A percentile compares a stretch with the other conserved stretches of the same genome.
Conservation (phyloP, 2,329 filamentous ascomycete genomes). For the Claviceps quebecensis region DNA sequence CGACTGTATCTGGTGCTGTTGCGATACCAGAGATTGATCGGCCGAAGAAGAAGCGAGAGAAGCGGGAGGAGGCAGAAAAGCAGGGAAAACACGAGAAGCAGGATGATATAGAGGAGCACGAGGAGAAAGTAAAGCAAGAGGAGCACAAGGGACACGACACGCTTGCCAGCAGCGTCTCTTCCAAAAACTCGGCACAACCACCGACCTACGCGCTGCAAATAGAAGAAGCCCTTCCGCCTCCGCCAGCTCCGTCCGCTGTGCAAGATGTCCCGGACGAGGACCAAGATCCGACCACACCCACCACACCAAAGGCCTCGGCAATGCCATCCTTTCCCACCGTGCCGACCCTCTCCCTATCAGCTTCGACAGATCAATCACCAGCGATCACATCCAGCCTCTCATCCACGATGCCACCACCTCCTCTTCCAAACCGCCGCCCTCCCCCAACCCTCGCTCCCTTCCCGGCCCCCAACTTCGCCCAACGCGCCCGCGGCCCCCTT, state of each 20-base stretch:
- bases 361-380: slow-evolving; percentile 4
- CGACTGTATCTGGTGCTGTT: neutral
- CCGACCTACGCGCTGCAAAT: slow-evolving; percentile 12
- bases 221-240: slow-evolving; percentile 21
- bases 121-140: no score
- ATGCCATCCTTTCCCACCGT: slow-evolving; percentile 16
- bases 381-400: slow-evolving; percentile 1
- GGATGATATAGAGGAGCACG: no score
- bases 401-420: slow-evolving; percentile 14
- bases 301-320: slow-evolving; percentile 36
- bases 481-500: slow-evolving; percentile 30
- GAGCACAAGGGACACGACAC: no score
- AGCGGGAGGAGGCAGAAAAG: no score
- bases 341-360: slow-evolving; percentile 31
- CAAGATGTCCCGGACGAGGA: slow-evolving; percentile 16
- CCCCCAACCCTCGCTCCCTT: slow-evolving; percentile 28
- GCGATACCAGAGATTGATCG: no score
- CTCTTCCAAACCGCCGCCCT: slow-evolving; percentile 16
- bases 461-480: slow-evolving; percentile 37
- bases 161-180: neutral
- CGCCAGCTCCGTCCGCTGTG: slow-evolving; percentile 5
- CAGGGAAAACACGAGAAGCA: no score
- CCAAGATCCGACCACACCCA: slow-evolving; percentile 16
- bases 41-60: no score
- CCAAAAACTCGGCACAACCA: neutral